Conservation (phyloP, 163 green algal genomes). For the Scenedesmus sp. region DNA sequence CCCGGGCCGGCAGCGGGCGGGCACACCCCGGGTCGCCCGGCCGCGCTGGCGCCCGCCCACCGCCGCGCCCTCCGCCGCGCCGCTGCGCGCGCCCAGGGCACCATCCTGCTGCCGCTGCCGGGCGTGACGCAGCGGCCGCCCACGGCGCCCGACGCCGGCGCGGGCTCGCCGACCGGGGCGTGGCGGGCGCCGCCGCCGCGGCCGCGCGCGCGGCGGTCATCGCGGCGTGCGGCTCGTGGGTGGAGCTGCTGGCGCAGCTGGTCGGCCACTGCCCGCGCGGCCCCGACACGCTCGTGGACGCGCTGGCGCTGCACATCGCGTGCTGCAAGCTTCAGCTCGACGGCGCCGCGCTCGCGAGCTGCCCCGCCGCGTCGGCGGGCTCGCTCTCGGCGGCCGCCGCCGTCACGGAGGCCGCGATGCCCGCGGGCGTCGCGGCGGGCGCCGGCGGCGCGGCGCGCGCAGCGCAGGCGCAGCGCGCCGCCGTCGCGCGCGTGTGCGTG, state of each 20-base stretch:
- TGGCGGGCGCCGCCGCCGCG: neutral
- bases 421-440: neutral
- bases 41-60: neutral
- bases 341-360: neutral
- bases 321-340: constrained; percentile 16
- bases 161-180: neutral
- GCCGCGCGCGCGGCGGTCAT: neutral
- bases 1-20: too few relatives aligned
- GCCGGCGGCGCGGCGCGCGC: neutral
- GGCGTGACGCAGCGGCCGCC: neutral
- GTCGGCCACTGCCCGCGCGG: constrained; percentile 35
- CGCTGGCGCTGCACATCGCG: constrained; percentile 36
- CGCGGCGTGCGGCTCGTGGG: neutral
- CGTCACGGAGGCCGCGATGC: neutral
- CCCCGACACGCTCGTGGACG: constrained; percentile 24
- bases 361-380: neutral
- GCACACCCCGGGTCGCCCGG: neutral
- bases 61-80: neutral
- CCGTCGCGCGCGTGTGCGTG: constrained; percentile 8
- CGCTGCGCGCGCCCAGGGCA: constrained; percentile 1
- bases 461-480: constrained; percentile 25
- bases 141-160: neutral
- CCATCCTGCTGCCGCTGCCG: constrained; percentile 28
- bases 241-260: constrained; percentile 26
- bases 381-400: neutral